Conservation (phyloP, 1,139 yeast species). For the Candida buenavistaensis region DNA sequence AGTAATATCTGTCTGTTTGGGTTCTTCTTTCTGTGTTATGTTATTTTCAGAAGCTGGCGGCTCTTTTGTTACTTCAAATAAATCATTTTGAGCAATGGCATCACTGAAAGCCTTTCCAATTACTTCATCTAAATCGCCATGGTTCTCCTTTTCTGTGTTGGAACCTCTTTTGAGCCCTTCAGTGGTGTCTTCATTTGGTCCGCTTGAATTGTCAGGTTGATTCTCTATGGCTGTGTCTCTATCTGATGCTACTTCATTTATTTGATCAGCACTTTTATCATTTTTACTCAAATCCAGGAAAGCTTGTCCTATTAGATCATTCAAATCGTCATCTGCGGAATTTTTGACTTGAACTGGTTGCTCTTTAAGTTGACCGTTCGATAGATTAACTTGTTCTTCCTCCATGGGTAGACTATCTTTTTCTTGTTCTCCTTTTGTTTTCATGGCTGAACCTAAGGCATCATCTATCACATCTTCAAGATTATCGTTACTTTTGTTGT, state of each 20-base stretch:
- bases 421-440: neutral
- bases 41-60: neutral
- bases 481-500: neutral
- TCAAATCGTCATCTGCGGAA: slow-evolving; percentile 14
- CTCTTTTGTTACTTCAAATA: neutral
- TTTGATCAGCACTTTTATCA: neutral
- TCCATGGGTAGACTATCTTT: too few relatives aligned
- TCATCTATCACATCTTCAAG: neutral
- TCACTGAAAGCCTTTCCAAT: slow-evolving; percentile 22
- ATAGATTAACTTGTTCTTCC: too few relatives aligned
- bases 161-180: too few relatives aligned
- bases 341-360: neutral
- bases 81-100: slow-evolving; percentile 2
- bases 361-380: neutral
- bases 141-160: slow-evolving; percentile 13
- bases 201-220: too few relatives aligned
- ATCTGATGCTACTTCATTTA: slow-evolving; percentile 1
- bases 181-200: too few relatives aligned
- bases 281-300: slow-evolving; percentile 13
- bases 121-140: slow-evolving; percentile 21
- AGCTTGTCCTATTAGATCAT: slow-evolving; percentile 26
- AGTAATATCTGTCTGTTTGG: neutral
- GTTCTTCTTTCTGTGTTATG: neutral
- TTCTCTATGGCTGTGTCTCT: too few relatives aligned
- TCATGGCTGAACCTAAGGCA: slow-evolving; percentile 2